These are phyloP conservation scores for Fusarium heterosporum DNA, from an alignment of 2,329 filamentous ascomycete genomes.

Conservation along the genomic window DNA sequence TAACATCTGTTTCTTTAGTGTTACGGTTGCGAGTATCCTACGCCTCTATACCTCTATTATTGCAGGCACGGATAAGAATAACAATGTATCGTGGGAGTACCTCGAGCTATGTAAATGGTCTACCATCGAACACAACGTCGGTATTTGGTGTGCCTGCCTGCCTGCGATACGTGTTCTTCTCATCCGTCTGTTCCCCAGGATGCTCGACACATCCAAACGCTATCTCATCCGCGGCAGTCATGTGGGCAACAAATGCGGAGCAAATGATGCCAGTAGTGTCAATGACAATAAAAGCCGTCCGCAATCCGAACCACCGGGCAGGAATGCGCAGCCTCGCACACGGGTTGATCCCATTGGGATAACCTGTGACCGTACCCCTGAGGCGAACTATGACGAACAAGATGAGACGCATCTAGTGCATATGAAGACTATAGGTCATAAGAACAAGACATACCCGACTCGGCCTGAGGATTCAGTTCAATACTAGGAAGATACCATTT, in stretches of 20 bases:
- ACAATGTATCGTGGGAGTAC: background rate
- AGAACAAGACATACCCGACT: background rate
- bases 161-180: background rate
- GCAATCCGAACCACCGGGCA: background rate
- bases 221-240: background rate
- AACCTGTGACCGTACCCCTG: background rate
- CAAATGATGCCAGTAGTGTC: no score
- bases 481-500: no score
- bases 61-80: background rate
- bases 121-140: background rate
- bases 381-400: background rate
- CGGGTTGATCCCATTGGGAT: background rate
- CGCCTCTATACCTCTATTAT: background rate
- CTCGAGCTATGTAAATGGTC: conserved; percentile 7
- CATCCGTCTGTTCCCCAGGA: background rate
- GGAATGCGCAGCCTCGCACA: background rate
- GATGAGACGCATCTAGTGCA: conserved; percentile 6
- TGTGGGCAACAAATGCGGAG: background rate
- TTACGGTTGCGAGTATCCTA: background rate
- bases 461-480: background rate
- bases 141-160: background rate
- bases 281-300: background rate
- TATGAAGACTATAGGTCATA: background rate
- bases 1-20: background rate
- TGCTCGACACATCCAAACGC: background rate